Evolutionary conservation across 2,329 filamentous ascomycete species (phyloP).

Genomic region (Seiridium cupressi): DNA sequence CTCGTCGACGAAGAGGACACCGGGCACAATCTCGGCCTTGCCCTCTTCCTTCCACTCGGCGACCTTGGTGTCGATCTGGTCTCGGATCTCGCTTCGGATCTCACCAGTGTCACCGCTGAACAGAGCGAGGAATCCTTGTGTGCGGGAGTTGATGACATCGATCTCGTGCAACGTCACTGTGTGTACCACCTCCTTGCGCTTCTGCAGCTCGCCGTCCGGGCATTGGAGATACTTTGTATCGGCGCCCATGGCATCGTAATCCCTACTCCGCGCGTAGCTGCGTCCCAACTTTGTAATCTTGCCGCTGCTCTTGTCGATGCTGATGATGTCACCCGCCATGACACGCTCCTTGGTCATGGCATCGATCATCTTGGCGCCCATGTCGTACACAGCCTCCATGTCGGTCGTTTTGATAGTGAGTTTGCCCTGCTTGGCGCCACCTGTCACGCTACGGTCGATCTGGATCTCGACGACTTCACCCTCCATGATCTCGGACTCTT

Average conservation of each 20-base stretch:
- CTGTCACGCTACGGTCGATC: slow-evolving; percentile 94
- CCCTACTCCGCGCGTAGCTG: slow-evolving; percentile 89
- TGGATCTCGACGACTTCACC: slow-evolving; percentile 99
- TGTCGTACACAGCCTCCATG: slow-evolving; percentile 99
- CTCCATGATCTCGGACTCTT: slow-evolving; percentile 99
- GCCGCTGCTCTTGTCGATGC: slow-evolving; percentile 96
- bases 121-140: slow-evolving; percentile 95
- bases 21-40: slow-evolving; percentile 96
- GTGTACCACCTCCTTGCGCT: slow-evolving; percentile 94
- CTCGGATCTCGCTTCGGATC: slow-evolving; percentile 93
- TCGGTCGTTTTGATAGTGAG: slow-evolving; percentile 99
- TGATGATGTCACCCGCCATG: slow-evolving; percentile 97
- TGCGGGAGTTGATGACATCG: slow-evolving; percentile 97
- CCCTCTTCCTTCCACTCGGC: slow-evolving; percentile 99
- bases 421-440: slow-evolving; percentile 96
- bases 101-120: slow-evolving; percentile 98
- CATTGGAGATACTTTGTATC: slow-evolving; percentile 98
- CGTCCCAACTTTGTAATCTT: slow-evolving; percentile 97
- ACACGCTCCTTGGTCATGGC: slow-evolving; percentile 99
- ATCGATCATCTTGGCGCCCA: slow-evolving; percentile 99
- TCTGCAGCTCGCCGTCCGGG: slow-evolving; percentile 95
- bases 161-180: slow-evolving; percentile 98
- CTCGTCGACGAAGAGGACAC: slow-evolving; percentile 97
- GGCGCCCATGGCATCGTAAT: slow-evolving; percentile 98
- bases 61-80: slow-evolving; percentile 99